A percentile compares a stretch with the other conserved stretches of the same genome.
These are phyloP conservation scores for Podila epigama DNA, from an alignment of 192 early-diverging fungal genomes.

Conservation along the genomic window DNA sequence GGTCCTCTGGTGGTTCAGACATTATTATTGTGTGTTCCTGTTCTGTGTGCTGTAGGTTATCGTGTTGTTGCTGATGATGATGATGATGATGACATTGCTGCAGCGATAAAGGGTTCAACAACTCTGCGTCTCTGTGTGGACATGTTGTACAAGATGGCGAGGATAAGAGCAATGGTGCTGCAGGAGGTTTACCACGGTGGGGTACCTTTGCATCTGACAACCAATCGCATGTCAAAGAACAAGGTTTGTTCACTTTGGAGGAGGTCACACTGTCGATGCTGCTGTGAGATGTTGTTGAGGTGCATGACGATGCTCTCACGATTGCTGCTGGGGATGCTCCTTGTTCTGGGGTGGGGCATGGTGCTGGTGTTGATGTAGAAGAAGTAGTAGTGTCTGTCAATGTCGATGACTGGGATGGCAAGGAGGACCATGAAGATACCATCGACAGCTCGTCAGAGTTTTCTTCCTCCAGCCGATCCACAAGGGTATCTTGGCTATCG, in stretches of 20 bases:
- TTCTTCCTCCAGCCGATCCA: too few species aligned
- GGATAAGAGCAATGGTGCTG: not conserved
- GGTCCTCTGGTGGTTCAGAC: too few species aligned
- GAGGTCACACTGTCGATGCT: not conserved
- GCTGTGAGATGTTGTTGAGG: not conserved
- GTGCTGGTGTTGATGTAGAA: slow-evolving; percentile 26
- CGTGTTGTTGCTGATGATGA: not conserved
- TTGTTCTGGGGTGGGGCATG: too few species aligned
- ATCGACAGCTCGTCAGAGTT: too few species aligned
- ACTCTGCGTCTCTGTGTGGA: too few species aligned
- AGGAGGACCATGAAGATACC: not conserved
- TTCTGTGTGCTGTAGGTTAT: not conserved
- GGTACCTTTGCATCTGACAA: not conserved
- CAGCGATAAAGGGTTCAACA: too few species aligned
- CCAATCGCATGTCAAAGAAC: not conserved
- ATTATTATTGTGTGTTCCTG: not conserved
- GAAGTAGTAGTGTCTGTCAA: not conserved
- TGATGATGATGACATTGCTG: slow-evolving; percentile 6
- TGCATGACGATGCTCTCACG: not conserved
- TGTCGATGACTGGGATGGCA: not conserved
- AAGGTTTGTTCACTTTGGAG: not conserved
- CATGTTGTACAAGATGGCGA: not conserved
- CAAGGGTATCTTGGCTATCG: too few species aligned
- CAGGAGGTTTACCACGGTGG: not conserved
- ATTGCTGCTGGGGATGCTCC: not conserved